Base-by-base conservation (phyloP, 2,329 filamentous ascomycete species). In the Malbranchea cinnamomea region DNA sequence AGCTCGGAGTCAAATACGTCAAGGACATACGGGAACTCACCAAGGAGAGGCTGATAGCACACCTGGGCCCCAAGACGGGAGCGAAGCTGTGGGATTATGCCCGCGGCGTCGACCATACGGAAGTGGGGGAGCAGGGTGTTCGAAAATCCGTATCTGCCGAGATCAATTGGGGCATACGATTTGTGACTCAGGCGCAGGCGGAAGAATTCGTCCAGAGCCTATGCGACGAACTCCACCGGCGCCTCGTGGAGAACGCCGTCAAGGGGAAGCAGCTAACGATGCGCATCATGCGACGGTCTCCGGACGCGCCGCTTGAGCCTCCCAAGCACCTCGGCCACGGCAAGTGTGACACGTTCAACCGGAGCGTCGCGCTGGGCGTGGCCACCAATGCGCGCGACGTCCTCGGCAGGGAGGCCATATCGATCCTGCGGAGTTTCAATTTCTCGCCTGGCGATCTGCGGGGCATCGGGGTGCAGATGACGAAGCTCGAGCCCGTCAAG, bases 151-250 rank as follows among this genome's bases (percentile, higher is more conserved):
- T 98, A 0, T 95, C 89, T 2, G 87, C 87, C 1, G 89, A 98
- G 50, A 83, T 98, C 38, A 98, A 89, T 45, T 98, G 89, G 89
- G 89, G 91, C 2, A 92, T 98, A 33, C 75, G 89, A 4, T 98
- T 98, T 49, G 73, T 89, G 41, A 91, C 69, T 36, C 83, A 94
- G 46, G 67, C 71, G n/a, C 87, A 98, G 53, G 85, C 84, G 0
- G 87, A 95, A 35, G 82, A 91, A 40, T 98, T 98, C 50, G 68
- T 95, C 17, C 62, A 72, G 37, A 89, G 81, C 40, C 60, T 98
- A 0, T 89, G 81, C 47, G 76, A 76, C 33, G 89, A 98, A 52
- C 59, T 98, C 5, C 75, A 85, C 42, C 77, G 75, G 33, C 70
- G 89, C 1, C 59, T 98, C 11, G 48, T 84, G 13, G 80, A 84